These are phyloP conservation scores for Trichoderma koningii DNA, from an alignment of 2,329 filamentous ascomycete species.

Conservation along the genomic window DNA sequence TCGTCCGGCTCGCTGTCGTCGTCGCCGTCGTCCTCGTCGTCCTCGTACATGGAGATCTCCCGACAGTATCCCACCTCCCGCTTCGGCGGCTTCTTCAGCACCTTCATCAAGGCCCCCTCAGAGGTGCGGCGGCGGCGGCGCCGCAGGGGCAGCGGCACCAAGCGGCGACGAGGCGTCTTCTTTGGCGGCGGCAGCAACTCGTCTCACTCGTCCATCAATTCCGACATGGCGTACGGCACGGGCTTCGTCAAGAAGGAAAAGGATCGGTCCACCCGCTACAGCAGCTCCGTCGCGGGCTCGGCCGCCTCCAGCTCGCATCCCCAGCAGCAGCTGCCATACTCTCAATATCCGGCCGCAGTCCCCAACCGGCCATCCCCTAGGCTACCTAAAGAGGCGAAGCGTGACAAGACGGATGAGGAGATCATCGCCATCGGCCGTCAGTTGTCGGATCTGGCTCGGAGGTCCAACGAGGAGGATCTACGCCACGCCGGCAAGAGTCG, in stretches of 20 bases:
- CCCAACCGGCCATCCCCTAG: conserved; percentile 9
- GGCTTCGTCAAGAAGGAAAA: conserved; percentile 54
- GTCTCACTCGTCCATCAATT: conserved; percentile 68
- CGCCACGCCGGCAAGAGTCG: conserved; percentile 42
- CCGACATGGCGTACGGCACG: conserved; percentile 67
- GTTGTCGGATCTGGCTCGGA: conserved; percentile 54
- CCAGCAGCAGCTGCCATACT: not conserved
- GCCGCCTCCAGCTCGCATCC: conserved; percentile 7
- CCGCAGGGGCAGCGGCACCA: conserved; percentile 47
- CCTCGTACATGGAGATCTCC: conserved; percentile 68
- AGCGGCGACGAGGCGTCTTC: conserved; percentile 56
- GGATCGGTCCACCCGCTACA: conserved; percentile 36
- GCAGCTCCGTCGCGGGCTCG: conserved; percentile 30
- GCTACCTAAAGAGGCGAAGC: conserved; percentile 22
- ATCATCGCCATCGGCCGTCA: conserved; percentile 58
- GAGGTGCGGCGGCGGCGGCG: conserved; percentile 51
- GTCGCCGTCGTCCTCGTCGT: conserved; percentile 52
- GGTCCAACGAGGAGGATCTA: conserved; percentile 54
- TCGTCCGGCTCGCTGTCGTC: conserved; percentile 48
- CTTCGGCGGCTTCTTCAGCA: conserved; percentile 57
- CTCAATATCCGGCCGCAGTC: not conserved
- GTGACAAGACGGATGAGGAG: conserved; percentile 57
- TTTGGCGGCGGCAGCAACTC: conserved; percentile 60
- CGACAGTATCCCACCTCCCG: conserved; percentile 51
- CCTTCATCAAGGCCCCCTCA: conserved; percentile 65